Evolutionary conservation across 2,329 filamentous ascomycete genomes (phyloP).

Genomic region (Colletotrichum sp.): DNA sequence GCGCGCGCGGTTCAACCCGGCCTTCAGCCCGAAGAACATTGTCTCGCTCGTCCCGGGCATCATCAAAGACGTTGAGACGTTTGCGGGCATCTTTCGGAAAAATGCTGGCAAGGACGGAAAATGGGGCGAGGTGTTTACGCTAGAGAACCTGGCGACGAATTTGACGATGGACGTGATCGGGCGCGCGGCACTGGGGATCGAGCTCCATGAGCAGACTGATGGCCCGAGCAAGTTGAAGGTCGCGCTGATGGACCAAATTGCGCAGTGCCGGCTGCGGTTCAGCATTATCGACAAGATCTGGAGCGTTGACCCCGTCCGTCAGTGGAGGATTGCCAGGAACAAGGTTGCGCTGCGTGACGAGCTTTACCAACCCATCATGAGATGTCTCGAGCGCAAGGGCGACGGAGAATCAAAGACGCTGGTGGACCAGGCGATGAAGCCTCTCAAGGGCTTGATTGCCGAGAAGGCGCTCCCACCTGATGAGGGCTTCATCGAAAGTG

Average conservation of each 20-base stretch:
- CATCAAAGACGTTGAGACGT: constrained; percentile 40
- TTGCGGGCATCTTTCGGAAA: constrained; percentile 31
- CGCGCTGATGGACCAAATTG: background rate
- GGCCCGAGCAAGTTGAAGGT: constrained; percentile 1
- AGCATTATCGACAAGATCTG: background rate
- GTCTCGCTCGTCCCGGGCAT: constrained; percentile 38
- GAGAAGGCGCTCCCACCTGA: background rate
- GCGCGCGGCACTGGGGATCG: constrained; percentile 32
- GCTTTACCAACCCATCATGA: background rate
- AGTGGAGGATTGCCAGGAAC: background rate
- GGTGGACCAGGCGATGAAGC: constrained; percentile 29
- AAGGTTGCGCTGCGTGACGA: background rate
- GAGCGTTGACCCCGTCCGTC: background rate
- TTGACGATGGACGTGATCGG: constrained; percentile 45
- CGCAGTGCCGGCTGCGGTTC: background rate
- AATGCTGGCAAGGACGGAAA: constrained; percentile 29
- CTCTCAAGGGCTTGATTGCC: background rate
- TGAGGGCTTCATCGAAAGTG: constrained; percentile 27
- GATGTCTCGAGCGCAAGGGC: background rate
- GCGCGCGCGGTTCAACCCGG: constrained; percentile 36
- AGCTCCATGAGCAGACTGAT: constrained; percentile 3
- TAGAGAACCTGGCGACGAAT: constrained; percentile 39
- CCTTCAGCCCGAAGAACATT: constrained; percentile 41
- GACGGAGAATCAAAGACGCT: constrained; percentile 20
- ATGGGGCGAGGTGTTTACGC: constrained; percentile 34